Evolutionary conservation across 495 filamentous ascomycete genomes (phyloP), one percentile per base, ranked within the genome.

Genomic region (Daldinia concentrica): DNA sequence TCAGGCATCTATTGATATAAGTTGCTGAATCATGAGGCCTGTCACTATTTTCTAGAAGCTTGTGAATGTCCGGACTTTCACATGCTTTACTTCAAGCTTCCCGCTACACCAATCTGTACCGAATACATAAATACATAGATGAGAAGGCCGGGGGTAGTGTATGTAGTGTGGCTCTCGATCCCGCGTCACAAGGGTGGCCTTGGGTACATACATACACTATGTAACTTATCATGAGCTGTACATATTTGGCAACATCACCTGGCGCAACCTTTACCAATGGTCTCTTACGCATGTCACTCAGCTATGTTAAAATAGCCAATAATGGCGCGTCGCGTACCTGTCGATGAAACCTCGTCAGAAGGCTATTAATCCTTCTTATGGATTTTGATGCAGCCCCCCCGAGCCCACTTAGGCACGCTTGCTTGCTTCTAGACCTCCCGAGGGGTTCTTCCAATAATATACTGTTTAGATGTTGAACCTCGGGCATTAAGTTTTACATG

Each of bases 241-340:
- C n/a, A n/a, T n/a, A 67, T 73, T 61, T 61, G 61, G 56, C 58
- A 52, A 32, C 61, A 66, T 73, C 70, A 73, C 56, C 70, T 73
- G 70, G 70, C 70, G 62, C 60, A 45, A 43, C 51, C 45, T 52
- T 37, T 57, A 51, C 65, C 71, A 69, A 73, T 66, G 37, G 62
- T 66, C 62, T 58, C 55, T 37, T 27, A 39, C 34, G 37, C 60
- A 60, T 68, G 70, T 68, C 54, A 57, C 60, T 68, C 60, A 68
- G 56, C 64, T 65, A 48, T 68, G 61, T 51, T 22, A 7, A 39
- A 30, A 57, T 56, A 65, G 41, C 65, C 60, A 65, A 68, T 68
- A 64, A 68, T 61, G 69, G 55, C 55, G 50, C 9, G 45, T 72
- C 64, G 59, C 64, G 55, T 72, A 48, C 60, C 64, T 68, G 63